Base-by-base conservation (phyloP, 2,329 filamentous ascomycete genomes). In the Fusarium torreyae region DNA sequence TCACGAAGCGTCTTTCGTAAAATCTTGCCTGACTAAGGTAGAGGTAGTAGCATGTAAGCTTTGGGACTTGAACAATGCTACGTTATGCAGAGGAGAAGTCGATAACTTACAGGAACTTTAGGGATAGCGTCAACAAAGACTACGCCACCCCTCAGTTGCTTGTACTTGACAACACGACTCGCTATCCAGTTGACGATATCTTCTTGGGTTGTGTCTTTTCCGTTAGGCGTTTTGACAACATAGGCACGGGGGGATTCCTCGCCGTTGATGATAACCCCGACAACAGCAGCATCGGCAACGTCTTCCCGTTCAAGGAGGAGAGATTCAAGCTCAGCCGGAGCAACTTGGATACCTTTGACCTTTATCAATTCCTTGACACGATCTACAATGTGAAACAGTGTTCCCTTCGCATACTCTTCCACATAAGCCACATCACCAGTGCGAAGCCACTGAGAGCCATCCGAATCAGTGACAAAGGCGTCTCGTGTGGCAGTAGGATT, bases 391-490 rank as follows among this genome's bases (percentile, higher is more conserved):
- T 88, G 87, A 69, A 85, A 82, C 50, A 82, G 77, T 1, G 78
- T 82, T 15, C 86, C 85, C 0, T 80, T 74, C 62, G 85, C 83
- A 70, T 89, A 87, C 31, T 84, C 84, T 53, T 89, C 83, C 65
- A 93, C 85, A 72, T 88, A 91, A 17, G 88, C 91, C 50, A 94
- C 86, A 70, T 94, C 92, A 4, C 92, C 92, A 1, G 92, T 94
- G 75, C 88, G 89, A 64, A 94, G 78, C 92, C 92, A 94, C 18
- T 89, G 80, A 31, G 81, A 84, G 45, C 84, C 85, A 61, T 84
- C 80, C 3, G 75, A 63, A 63, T 87, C 85, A 7, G 78, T 72
- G 33, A 81, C 77, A 4, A 85, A 72, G 1, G 90, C 89, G 44
- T 89, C 86, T 14, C 78, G 79, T 1, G 92, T 94, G 3, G 91